phyloP scores from a whole-genome alignment of 169 alveolate genomes.

The Eimeria necatrix region DNA sequence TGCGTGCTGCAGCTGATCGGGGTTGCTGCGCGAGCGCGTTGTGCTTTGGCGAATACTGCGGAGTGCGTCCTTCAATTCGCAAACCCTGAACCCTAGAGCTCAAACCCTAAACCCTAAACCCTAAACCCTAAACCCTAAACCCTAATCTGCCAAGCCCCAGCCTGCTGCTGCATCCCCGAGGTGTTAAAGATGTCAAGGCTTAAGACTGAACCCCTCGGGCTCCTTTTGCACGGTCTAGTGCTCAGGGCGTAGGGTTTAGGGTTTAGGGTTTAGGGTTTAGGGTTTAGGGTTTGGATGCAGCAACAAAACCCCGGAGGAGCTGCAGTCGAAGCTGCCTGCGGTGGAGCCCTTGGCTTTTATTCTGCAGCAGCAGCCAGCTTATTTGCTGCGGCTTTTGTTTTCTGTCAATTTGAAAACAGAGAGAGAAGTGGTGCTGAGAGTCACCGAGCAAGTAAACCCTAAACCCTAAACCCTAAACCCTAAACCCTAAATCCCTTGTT shows the following conservation, averaged over 20 bases:
- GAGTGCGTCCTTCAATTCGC: constrained; percentile 12
- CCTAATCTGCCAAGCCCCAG: too few relatives aligned
- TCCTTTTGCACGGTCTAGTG: too few relatives aligned
- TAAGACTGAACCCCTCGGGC: too few relatives aligned
- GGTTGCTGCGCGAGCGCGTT: constrained; percentile 29
- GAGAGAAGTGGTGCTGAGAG: background rate
- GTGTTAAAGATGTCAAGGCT: too few relatives aligned
- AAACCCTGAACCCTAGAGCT: too few relatives aligned
- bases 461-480: constrained; percentile 33
- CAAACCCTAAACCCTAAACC: constrained; percentile 44
- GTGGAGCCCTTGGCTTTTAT: constrained; percentile 79
- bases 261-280: constrained; percentile 31
- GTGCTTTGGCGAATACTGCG: background rate
- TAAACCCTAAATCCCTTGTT: background rate
- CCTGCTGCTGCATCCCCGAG: too few relatives aligned
- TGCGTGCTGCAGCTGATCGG: constrained; percentile 21
- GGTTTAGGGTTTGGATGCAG: constrained; percentile 22
- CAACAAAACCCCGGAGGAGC: background rate
- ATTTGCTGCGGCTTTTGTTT: constrained; percentile 74
- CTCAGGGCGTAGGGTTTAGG: background rate
- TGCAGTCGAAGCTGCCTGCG: constrained; percentile 20
- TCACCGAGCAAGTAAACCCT: constrained; percentile 42
- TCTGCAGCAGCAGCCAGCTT: constrained; percentile 85
- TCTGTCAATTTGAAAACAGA: background rate
- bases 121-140: background rate